Percentiles rank a stretch among this genome's conserved stretches.
phyloP scores from a whole-genome alignment of 495 filamentous ascomycete genomes.

The Apodospora peruviana region DNA sequence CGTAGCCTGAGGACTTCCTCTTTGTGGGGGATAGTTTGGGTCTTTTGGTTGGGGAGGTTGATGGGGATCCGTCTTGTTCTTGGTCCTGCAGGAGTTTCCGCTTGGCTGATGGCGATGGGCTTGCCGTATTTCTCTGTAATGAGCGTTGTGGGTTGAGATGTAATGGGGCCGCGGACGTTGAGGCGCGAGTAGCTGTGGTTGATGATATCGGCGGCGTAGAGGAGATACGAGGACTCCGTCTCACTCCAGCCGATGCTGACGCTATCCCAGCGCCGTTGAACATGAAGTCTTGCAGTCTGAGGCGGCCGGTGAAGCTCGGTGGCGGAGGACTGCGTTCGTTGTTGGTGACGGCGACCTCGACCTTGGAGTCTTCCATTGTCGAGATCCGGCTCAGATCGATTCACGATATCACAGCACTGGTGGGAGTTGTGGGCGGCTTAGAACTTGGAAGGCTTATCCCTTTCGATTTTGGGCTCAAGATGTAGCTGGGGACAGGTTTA shows the following conservation, averaged over 20 bases:
- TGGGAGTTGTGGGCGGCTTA: no score
- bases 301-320: constrained; percentile 50
- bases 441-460: no score
- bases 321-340: constrained; percentile 11
- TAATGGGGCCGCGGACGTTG: not conserved
- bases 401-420: no score
- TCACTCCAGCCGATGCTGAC: constrained; percentile 1
- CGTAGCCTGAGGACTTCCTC: constrained; percentile 43
- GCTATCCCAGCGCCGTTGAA: constrained; percentile 14
- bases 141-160: not conserved
- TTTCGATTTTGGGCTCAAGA: no score
- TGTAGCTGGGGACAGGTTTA: no score
- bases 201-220: constrained; percentile 7
- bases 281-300: constrained; percentile 44
- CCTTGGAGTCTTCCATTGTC: not conserved
- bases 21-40: not conserved
- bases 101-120: not conserved
- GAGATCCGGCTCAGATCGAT: no score
- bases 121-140: no score
- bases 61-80: not conserved
- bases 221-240: constrained; percentile 24
- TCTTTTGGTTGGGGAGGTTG: constrained; percentile 1
- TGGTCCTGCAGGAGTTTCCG: not conserved
- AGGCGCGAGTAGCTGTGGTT: not conserved
- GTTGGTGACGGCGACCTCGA: not conserved